Evolutionary conservation across 176 grass and related monocot genomes (phyloP).

Genomic region (Poa annua): DNA sequence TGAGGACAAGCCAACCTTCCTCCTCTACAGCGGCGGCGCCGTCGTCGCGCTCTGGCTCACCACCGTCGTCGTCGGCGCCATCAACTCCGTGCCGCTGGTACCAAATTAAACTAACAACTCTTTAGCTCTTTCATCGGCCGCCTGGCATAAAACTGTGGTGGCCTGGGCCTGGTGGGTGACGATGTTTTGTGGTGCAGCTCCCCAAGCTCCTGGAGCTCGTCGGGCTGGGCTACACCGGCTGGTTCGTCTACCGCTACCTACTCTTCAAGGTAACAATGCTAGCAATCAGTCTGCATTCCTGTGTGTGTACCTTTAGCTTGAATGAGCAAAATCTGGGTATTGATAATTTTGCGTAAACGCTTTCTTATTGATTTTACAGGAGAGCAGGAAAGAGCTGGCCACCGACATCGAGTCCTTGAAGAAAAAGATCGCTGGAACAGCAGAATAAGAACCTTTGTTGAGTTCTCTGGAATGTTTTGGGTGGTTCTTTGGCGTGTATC

Average conservation of each 20-base stretch:
- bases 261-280: conserved; percentile 86
- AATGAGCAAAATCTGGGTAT: background rate
- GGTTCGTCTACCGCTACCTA: conserved; percentile 99
- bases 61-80: conserved; percentile 77
- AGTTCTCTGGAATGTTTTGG: conserved; percentile 28
- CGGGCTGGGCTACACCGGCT: conserved; percentile 93
- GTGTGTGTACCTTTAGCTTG: background rate
- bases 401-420: conserved; percentile 78
- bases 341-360: background rate
- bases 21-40: conserved; percentile 90
- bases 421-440: conserved; percentile 84
- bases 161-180: too few relatives aligned
- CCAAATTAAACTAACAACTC: too few relatives aligned
- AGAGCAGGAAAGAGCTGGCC: conserved; percentile 88
- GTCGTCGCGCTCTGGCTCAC: conserved; percentile 86
- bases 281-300: background rate
- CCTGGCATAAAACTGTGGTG: background rate
- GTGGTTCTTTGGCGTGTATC: conserved; percentile 14
- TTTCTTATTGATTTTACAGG: conserved; percentile 42
- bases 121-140: too few relatives aligned
- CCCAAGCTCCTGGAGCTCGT: conserved; percentile 95
- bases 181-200: conserved; percentile 56
- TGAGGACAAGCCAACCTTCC: conserved; percentile 93
- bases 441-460: conserved; percentile 59
- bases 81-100: conserved; percentile 96